Evolutionary conservation across 108 stramenopile species (phyloP).

Genomic region (Conticribra guillardii): DNA sequence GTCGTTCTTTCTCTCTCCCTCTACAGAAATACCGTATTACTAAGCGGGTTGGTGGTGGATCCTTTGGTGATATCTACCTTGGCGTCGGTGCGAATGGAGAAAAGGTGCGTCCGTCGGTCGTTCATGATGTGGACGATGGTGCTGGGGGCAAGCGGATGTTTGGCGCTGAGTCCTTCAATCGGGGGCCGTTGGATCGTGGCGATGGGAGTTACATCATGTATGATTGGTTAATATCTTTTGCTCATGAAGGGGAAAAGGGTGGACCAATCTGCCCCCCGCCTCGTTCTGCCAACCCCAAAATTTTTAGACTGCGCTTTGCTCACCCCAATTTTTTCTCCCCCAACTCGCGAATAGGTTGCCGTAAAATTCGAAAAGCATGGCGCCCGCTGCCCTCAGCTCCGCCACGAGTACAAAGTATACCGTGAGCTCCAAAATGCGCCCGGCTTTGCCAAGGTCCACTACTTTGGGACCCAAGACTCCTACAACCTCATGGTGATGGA

Average conservation of each 20-base stretch:
- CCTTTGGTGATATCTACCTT: slow-evolving; percentile 99
- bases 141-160: not conserved
- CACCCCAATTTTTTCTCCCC: not conserved
- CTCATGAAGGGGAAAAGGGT: too few relatives aligned
- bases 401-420: slow-evolving; percentile 99
- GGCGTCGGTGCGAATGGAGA: slow-evolving; percentile 91
- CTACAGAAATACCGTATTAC: slow-evolving; percentile 96
- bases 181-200: too few relatives aligned
- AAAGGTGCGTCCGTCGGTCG: slow-evolving; percentile 50
- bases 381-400: slow-evolving; percentile 96
- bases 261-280: too few relatives aligned
- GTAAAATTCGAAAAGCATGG: slow-evolving; percentile 94
- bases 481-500: slow-evolving; percentile 99
- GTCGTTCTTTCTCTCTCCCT: slow-evolving; percentile 3
- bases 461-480: slow-evolving; percentile 96
- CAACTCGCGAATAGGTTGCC: slow-evolving; percentile 72
- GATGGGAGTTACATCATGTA: too few relatives aligned
- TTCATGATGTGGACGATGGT: not conserved
- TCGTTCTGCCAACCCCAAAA: not conserved
- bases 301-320: not conserved
- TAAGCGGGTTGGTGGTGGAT: slow-evolving; percentile 98
- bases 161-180: too few relatives aligned
- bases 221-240: too few relatives aligned
- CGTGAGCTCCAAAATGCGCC: slow-evolving; percentile 97
- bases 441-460: slow-evolving; percentile 95